phyloP scores from a whole-genome alignment of 305 asterid species.

The Fraxinus floribunda region DNA sequence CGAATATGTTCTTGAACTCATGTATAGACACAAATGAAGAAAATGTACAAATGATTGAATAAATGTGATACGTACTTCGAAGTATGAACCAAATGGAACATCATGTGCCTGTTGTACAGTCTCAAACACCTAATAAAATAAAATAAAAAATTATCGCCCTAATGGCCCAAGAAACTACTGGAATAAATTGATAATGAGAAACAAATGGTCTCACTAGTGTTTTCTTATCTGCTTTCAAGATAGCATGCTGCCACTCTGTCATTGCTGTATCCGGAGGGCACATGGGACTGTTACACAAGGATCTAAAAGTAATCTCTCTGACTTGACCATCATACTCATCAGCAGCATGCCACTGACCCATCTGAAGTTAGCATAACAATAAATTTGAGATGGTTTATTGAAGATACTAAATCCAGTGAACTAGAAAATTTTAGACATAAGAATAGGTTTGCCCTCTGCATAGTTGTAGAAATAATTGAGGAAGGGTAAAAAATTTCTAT shows the following conservation, averaged over 20 bases:
- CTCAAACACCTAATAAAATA: conserved; percentile 67
- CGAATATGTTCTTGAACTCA: conserved; percentile 9
- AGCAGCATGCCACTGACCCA: conserved; percentile 77
- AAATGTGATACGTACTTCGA: conserved; percentile 58
- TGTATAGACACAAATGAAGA: background rate
- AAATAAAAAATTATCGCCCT: conserved; percentile 16
- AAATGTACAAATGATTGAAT: conserved; percentile 10
- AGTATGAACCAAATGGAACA: conserved; percentile 90
- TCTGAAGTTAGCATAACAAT: conserved; percentile 42
- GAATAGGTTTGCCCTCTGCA: background rate
- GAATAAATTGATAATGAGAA: background rate
- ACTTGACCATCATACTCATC: conserved; percentile 81
- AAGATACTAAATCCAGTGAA: conserved; percentile 10
- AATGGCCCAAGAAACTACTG: conserved; percentile 2
- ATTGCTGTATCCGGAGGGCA: conserved; percentile 95
- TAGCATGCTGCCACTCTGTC: conserved; percentile 76
- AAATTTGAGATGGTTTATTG: conserved; percentile 19
- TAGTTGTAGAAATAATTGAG: background rate
- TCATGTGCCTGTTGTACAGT: conserved; percentile 87
- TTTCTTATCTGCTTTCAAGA: conserved; percentile 63
- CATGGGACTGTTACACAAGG: conserved; percentile 80
- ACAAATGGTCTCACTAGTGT: conserved; percentile 48
- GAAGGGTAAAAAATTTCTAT: background rate
- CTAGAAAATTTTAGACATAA: background rate
- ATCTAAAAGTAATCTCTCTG: conserved; percentile 76